Base-by-base conservation (phyloP, 345 rosid genomes). In the Diplotaxis tenuifolia region DNA sequence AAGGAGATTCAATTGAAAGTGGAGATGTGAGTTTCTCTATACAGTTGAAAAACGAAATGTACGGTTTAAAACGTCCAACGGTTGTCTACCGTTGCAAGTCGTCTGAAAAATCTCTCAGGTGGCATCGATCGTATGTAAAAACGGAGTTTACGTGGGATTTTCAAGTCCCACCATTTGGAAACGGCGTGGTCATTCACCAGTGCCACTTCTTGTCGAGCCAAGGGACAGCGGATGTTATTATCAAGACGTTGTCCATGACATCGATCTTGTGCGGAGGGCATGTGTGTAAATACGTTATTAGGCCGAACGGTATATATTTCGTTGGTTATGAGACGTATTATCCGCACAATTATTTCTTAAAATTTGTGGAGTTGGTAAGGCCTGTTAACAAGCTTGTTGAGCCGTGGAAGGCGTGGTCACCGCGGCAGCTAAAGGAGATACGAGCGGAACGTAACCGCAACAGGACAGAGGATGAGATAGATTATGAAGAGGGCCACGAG, bases 381-480 rank as follows among this genome's bases (percentile, higher is more conserved):
- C 71, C 75, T 19, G 75, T 76, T 57, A 71, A 64, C 6, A 76
- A 25, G 74, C 80, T 76, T 57, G 47, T 76, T 22, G 75, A 76
- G 61, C 80, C 80, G 18, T 76, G 80, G 80, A 76, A 70, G 55
- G 75, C 71, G 2, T 76, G 80, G 75, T 76, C 80, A 2, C 80
- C 80, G 0, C n/a, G 32, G 10, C 80, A 76, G 71, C 55, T 76
- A 7, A 58, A 64, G 22, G 75, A 61, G 36, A 22, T 76, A 21
- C 71, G 80, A 15, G 54, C n/a, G 11, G 61, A 29, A 28, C 71
- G 25, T 22, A 70, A 54, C 27, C 7, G 19, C 55, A 32, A 53
- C 28, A 62, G 22, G 20, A 27, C 71, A 63, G 31, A 21, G 11
- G 60, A 53, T 42, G 71, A 45, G 10, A 63, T 42, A 22, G 42